These are phyloP conservation scores for Clausena lansium DNA, from an alignment of 345 rosid species.

Conservation along the genomic window DNA sequence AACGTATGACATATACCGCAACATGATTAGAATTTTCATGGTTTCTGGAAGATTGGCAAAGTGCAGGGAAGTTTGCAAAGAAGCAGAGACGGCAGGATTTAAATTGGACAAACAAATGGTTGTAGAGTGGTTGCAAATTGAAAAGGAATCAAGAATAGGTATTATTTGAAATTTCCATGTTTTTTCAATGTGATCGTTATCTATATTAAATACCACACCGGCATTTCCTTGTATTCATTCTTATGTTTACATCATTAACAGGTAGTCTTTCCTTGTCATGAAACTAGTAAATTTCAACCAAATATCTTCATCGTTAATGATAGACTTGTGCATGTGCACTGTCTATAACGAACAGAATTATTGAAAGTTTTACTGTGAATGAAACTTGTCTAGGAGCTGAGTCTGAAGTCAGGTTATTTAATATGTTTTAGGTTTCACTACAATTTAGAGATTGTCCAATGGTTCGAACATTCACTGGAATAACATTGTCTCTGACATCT, in stretches of 20 bases:
- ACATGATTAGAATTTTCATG: constrained; percentile 48
- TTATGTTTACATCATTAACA: not conserved
- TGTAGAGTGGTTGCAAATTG: constrained; percentile 36
- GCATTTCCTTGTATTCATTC: not conserved
- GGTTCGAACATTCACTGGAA: not conserved
- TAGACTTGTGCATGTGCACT: not conserved
- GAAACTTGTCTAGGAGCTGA: not conserved
- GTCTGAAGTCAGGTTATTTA: not conserved
- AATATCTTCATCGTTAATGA: not conserved
- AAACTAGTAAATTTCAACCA: not conserved
- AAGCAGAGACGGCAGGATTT: constrained; percentile 77
- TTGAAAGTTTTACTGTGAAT: not conserved
- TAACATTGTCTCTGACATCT: not conserved
- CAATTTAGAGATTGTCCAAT: not conserved
- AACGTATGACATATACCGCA: constrained; percentile 60
- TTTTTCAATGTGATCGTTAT: not conserved
- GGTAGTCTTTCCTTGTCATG: not conserved
- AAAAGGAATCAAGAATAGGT: constrained; percentile 29
- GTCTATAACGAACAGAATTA: not conserved
- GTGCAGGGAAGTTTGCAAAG: constrained; percentile 65
- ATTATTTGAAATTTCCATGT: not conserved
- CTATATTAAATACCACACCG: not conserved
- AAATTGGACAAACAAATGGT: constrained; percentile 42
- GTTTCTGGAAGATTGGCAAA: constrained; percentile 64
- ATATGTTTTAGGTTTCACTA: not conserved